Evolutionary conservation across 306 rosid genomes (phyloP), one percentile per base, ranked within the genome.

Genomic region (Datisca glomerata): DNA sequence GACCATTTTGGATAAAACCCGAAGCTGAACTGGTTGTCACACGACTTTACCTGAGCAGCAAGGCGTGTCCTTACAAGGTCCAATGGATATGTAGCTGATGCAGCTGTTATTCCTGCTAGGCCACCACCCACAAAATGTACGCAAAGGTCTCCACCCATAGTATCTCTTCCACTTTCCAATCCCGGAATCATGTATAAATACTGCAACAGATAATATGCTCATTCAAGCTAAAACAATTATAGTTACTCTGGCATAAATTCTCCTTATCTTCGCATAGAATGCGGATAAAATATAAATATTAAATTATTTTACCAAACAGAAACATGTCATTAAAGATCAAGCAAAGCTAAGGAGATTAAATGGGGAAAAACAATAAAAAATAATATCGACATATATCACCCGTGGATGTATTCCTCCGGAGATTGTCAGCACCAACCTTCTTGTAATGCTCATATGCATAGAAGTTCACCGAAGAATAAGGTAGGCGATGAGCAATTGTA

Each of bases 21-120:
- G n/a, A n/a, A n/a, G n/a, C n/a, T n/a, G n/a, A n/a, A n/a, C n/a
- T n/a, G n/a, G n/a, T n/a, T n/a, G n/a, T n/a, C n/a, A n/a, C n/a
- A n/a, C n/a, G n/a, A n/a, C n/a, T 49, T 47, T 49, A 89, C 98
- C 93, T 89, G 98, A 34, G 91, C 93, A 49, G 98, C 98, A 43
- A 89, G 91, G 52, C 98, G 83, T 6, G 98, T 89, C 69, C 98
- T 89, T 23, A 89, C 95, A 51, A 89, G 98, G 63, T 89, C 98
- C 79, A 89, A 54, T 6, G 98, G 98, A 55, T 89, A 89, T 12
- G 98, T 84, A 58, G 67, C 69, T 41, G 98, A 49, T 2, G 98
- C 95, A 47, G 98, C 83, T 12, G 98, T 89, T 39, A 89, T 73
- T 62, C 98, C 98, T 0, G 98, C 95, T 70, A 78, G 19, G 52